phyloP scores from a whole-genome alignment of 257 asterid genomes.

The Oldenlandia corymbosa region DNA sequence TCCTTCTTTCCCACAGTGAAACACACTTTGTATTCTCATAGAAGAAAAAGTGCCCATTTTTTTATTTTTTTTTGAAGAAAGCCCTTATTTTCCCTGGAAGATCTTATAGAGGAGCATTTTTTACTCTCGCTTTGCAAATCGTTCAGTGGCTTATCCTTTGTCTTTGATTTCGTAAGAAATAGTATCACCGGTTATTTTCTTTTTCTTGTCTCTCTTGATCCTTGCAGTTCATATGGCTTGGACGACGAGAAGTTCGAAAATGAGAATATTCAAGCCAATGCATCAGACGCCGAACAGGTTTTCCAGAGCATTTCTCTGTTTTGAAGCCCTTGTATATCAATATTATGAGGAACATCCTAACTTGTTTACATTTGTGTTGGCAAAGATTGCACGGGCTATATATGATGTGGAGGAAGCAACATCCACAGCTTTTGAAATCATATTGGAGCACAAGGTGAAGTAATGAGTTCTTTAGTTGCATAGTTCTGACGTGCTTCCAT shows the following conservation, averaged over 20 bases:
- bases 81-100: background rate
- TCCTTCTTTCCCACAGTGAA: too few species aligned
- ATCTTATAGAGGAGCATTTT: background rate
- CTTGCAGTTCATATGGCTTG: slow-evolving; percentile 65
- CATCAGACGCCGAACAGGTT: slow-evolving; percentile 74
- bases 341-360: slow-evolving; percentile 21
- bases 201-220: slow-evolving; percentile 8
- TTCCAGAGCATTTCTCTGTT: slow-evolving; percentile 18
- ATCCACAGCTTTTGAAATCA: slow-evolving; percentile 64
- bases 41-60: background rate
- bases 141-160: background rate
- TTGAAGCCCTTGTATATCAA: slow-evolving; percentile 7
- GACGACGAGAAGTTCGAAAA: slow-evolving; percentile 72
- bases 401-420: slow-evolving; percentile 97
- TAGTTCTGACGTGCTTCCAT: background rate
- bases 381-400: slow-evolving; percentile 79
- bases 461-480: background rate
- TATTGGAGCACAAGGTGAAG: slow-evolving; percentile 63
- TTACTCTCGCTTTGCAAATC: background rate
- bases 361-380: slow-evolving; percentile 22
- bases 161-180: background rate
- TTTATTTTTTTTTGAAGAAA: slow-evolving; percentile 8
- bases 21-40: background rate
- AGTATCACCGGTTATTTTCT: background rate
- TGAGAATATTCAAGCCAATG: slow-evolving; percentile 56